Conservation (phyloP, 441 rosid genomes). For the Erodium texanum region DNA sequence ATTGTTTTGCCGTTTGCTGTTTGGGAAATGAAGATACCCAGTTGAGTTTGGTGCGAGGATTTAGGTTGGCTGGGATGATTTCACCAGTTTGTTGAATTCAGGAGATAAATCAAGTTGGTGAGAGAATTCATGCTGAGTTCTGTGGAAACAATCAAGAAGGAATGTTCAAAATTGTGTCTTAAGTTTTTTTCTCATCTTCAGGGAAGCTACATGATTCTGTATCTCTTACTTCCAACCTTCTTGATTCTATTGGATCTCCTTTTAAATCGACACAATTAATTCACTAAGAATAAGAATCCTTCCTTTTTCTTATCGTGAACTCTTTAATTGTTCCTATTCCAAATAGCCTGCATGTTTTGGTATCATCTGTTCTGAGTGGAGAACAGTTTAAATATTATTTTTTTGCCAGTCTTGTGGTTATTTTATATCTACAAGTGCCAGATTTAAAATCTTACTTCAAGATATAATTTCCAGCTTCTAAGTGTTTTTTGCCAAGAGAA, state of each 20-base stretch:
- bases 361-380: neutral
- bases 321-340: neutral
- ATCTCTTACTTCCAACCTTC: neutral
- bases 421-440: neutral
- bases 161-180: neutral
- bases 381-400: neutral
- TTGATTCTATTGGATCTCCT: neutral
- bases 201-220: neutral
- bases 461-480: neutral
- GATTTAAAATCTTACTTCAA: neutral
- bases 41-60: neutral
- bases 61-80: neutral
- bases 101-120: neutral
- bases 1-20: neutral
- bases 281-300: neutral
- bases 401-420: neutral
- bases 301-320: neutral
- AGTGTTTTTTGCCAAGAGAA: neutral
- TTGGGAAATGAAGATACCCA: conserved; percentile 3
- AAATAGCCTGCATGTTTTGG: neutral
- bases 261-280: neutral
- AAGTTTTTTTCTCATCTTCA: neutral
- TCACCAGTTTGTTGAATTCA: neutral
- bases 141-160: neutral
- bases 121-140: neutral